Conservation (phyloP, 2,329 filamentous ascomycete species). For the Colletotrichum liriopes region DNA sequence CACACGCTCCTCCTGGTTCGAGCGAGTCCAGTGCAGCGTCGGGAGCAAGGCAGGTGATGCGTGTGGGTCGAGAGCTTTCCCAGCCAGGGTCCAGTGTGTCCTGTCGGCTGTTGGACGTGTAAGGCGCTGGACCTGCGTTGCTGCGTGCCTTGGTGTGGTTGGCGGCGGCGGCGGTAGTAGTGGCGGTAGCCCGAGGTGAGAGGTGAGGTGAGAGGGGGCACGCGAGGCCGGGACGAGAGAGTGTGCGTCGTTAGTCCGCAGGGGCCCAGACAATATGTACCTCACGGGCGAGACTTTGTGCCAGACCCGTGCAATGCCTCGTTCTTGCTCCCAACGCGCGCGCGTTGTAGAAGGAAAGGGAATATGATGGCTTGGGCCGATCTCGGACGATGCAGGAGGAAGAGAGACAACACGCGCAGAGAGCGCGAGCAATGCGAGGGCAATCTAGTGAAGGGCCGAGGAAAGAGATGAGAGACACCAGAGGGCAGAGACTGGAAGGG, state of each 20-base stretch:
- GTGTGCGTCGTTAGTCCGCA: constrained; percentile 34
- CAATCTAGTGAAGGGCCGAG: constrained; percentile 11
- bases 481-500: constrained; percentile 18
- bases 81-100: constrained; percentile 13
- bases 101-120: constrained; percentile 10
- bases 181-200: background rate
- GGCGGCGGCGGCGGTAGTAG: background rate
- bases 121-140: constrained; percentile 3
- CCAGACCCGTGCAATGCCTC: constrained; percentile 9
- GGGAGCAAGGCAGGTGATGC: constrained; percentile 1
- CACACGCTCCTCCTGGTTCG: constrained; percentile 6
- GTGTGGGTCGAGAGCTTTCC: constrained; percentile 8
- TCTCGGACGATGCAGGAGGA: constrained; percentile 6
- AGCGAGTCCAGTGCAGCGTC: constrained; percentile 19
- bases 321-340: constrained; percentile 10
- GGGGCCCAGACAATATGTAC: constrained; percentile 43
- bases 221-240: background rate
- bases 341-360: constrained; percentile 4
- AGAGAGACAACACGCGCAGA: constrained; percentile 14
- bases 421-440: constrained; percentile 21
- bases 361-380: constrained; percentile 4
- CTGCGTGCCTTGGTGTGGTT: constrained; percentile 4
- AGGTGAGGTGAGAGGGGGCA: background rate
- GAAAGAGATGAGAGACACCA: constrained; percentile 16
- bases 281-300: constrained; percentile 34